Base-by-base conservation (phyloP, 495 filamentous ascomycete species). In the Aspergillus kassunensis region DNA sequence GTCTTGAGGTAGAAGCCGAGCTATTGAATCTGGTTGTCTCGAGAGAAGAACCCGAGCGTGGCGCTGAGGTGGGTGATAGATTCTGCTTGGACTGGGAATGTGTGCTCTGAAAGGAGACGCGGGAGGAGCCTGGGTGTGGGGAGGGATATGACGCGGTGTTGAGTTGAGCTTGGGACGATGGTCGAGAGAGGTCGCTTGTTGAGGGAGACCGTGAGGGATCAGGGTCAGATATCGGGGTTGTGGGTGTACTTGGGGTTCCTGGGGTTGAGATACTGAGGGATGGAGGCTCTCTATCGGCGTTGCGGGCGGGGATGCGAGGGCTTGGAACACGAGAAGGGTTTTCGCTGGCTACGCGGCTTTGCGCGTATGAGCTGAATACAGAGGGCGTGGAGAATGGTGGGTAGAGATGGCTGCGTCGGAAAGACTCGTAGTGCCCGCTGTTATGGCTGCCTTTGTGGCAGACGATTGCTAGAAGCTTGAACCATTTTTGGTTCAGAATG, bases 361-460 rank as follows among this genome's bases (percentile, higher is more conserved):
- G 81, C 3, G 81, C 85, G 7, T 83, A 84, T 6, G 79, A 72
- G 39, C 85, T 83, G 67, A 91, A 89, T 0, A 81, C 79, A 62
- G 86, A 81, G 0, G 89, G 88, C 0, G 90, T 97, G 0, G 90
- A 89, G 58, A 82, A 97, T 0, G 91, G 90, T 1, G 81, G 74
- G 44, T 78, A 84, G 31, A 85, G 63, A 50, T 84, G 83, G 66
- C 97, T 95, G n/a, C 93, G 81, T 24, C 93, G 80, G 69, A 97
- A 97, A 1, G 91, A 89, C 65, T 99, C 93, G 68, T 99, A 99
- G 65, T 99, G 93, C 1, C 93, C 93, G 52, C 89, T 95, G 58
- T 96, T 84, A 69, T 99, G 93, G 53, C 87, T 95, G 16, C 93
- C 93, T 62, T 95, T 96, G 63, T 99, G 93, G 23, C 88, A 93